Evolutionary conservation across 2,329 filamentous ascomycete species (phyloP).

Genomic region (Ceratocystis huliohia): DNA sequence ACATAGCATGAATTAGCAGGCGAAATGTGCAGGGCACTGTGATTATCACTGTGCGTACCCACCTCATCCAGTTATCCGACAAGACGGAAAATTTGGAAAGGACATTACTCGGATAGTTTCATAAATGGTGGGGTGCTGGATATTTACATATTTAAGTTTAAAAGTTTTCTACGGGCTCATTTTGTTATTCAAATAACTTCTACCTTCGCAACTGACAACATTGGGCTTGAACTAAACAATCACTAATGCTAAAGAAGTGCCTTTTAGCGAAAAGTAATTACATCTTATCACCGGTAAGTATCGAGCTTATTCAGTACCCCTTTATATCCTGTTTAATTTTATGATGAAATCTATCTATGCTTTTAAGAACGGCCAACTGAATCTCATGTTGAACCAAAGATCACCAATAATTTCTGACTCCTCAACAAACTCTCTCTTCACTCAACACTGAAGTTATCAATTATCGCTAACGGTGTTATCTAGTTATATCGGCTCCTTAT

Average conservation of each 20-base stretch:
- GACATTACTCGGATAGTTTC: background rate
- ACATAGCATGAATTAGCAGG: background rate
- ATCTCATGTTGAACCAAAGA: constrained; percentile 26
- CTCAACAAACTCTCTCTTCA: background rate
- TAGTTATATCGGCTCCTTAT: background rate
- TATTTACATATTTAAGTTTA: constrained; percentile 13
- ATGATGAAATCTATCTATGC: constrained; percentile 44
- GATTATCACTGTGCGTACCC: background rate
- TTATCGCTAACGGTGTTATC: background rate
- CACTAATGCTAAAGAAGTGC: no score
- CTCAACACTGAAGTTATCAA: background rate
- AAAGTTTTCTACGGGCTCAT: constrained; percentile 8
- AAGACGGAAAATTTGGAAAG: background rate
- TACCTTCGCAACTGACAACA: no score
- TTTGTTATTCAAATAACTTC: background rate
- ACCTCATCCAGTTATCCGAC: background rate
- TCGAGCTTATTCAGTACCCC: background rate
- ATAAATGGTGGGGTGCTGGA: constrained; percentile 11
- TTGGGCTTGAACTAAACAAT: no score
- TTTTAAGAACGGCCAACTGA: constrained; percentile 58
- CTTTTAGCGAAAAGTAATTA: no score
- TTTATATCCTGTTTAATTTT: constrained; percentile 22
- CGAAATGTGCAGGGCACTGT: background rate
- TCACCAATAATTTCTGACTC: constrained; percentile 18
- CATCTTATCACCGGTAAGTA: constrained; percentile 9